Evolutionary conservation across 345 rosid species (phyloP).

Genomic region (Gossypium mustelinum): DNA sequence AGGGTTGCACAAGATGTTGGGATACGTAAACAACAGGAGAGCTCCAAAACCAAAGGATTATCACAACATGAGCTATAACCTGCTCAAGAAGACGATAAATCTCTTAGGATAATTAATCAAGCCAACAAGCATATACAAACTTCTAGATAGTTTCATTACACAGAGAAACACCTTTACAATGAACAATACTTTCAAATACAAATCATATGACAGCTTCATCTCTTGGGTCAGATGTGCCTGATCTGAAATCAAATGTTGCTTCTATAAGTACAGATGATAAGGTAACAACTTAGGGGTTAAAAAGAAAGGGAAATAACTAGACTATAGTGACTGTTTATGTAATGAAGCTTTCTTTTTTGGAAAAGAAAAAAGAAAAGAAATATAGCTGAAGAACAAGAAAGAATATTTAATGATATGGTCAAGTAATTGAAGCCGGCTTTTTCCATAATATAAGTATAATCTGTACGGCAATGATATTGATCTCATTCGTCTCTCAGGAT

Average conservation of each 20-base stretch:
- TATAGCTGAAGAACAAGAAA: background rate
- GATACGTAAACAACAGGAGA: slow-evolving; percentile 1
- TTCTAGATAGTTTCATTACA: background rate
- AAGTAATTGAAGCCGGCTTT: background rate
- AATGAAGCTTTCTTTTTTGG: background rate
- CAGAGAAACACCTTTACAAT: slow-evolving; percentile 41
- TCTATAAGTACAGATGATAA: slow-evolving; percentile 5
- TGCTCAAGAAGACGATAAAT: background rate
- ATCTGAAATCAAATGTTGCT: slow-evolving; percentile 35
- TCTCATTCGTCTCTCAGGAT: background rate
- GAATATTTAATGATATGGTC: background rate
- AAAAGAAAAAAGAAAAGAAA: background rate
- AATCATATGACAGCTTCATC: slow-evolving; percentile 48
- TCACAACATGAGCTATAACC: background rate
- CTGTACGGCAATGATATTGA: background rate
- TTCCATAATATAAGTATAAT: background rate
- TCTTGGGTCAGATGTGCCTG: slow-evolving; percentile 48
- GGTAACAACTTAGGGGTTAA: background rate
- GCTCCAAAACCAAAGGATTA: background rate
- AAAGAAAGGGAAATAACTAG: background rate
- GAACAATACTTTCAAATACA: slow-evolving; percentile 40
- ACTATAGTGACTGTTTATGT: background rate
- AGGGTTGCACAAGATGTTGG: slow-evolving; percentile 1
- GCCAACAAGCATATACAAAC: background rate
- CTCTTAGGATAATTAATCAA: background rate